Evolutionary conservation across 352 stramenopile genomes (phyloP).

Genomic region (Phytophthora megakarya): DNA sequence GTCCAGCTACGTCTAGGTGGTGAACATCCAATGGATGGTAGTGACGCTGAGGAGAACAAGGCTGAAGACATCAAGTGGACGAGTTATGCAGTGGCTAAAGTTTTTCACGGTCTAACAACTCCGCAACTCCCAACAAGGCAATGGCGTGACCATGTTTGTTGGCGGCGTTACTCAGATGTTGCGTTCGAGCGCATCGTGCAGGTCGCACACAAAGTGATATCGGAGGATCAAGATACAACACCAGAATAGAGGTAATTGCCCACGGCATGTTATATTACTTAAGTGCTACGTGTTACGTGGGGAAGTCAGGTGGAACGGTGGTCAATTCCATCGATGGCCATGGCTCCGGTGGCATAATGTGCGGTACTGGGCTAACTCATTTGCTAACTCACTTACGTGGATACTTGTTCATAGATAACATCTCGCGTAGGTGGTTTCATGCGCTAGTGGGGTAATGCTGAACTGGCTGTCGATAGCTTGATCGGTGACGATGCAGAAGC

Average conservation of each 20-base stretch:
- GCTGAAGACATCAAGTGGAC: slow-evolving; percentile 48
- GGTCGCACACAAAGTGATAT: slow-evolving; percentile 62
- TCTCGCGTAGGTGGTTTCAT: slow-evolving; percentile 4
- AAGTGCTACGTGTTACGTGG: background rate
- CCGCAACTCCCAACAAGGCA: slow-evolving; percentile 58
- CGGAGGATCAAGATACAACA: slow-evolving; percentile 27
- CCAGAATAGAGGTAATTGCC: no score
- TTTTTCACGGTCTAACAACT: slow-evolving; percentile 78
- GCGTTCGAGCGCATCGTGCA: slow-evolving; percentile 78
- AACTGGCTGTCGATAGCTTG: slow-evolving; percentile 24
- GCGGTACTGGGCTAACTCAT: background rate
- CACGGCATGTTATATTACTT: slow-evolving; percentile 15
- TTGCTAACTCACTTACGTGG: slow-evolving; percentile 13
- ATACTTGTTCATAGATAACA: slow-evolving; percentile 18
- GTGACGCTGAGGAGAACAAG: slow-evolving; percentile 27
- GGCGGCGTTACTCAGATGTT: slow-evolving; percentile 67
- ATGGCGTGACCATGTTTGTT: slow-evolving; percentile 72
- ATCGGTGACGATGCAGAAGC: slow-evolving; percentile 20
- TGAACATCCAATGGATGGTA: slow-evolving; percentile 11
- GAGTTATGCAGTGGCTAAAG: slow-evolving; percentile 68
- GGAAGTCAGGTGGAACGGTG: background rate
- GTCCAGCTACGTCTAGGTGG: slow-evolving; percentile 32
- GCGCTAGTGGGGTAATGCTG: slow-evolving; percentile 3
- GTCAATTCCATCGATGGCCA: slow-evolving; percentile 27
- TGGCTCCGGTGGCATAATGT: background rate